Conservation (phyloP, 2,329 filamentous ascomycete species). For the Leptographium radiaticola region DNA sequence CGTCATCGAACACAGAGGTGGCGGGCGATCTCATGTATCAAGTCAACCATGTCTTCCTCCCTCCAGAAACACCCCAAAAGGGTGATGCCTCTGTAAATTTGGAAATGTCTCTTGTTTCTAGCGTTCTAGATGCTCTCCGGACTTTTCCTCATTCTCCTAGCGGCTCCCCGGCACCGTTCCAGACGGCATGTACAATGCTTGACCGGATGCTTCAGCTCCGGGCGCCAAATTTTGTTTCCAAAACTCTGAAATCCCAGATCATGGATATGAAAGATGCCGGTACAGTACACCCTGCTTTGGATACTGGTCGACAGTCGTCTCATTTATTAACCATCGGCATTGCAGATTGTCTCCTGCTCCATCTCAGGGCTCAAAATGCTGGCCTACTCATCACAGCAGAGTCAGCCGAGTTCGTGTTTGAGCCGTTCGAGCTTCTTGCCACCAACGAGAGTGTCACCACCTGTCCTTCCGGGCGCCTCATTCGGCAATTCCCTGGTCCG, state of each 20-base stretch:
- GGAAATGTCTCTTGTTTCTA: not conserved
- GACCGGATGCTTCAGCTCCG: not conserved
- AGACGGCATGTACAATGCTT: not conserved
- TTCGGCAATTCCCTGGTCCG: not conserved
- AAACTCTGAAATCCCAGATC: not conserved
- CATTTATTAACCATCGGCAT: not conserved
- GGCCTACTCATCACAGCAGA: not conserved
- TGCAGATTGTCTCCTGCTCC: not conserved
- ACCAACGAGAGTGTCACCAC: not conserved
- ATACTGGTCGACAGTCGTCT: too few species aligned
- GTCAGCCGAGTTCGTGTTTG: not conserved
- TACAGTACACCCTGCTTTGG: not conserved
- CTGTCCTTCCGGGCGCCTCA: not conserved
- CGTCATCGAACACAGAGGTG: too few species aligned
- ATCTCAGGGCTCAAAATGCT: not conserved
- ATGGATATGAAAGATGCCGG: not conserved
- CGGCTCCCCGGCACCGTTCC: not conserved
- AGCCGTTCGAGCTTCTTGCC: not conserved
- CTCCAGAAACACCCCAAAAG: not conserved
- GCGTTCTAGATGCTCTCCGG: not conserved
- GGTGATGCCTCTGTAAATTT: not conserved
- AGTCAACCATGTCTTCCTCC: not conserved
- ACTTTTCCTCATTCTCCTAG: not conserved
- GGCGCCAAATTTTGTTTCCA: not conserved
- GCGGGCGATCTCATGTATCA: not conserved